A percentile compares a stretch with the other conserved stretches of the same genome.
These are phyloP conservation scores for Dichotomopilus funicola DNA, from an alignment of 2,329 filamentous ascomycete genomes.

Conservation along the genomic window DNA sequence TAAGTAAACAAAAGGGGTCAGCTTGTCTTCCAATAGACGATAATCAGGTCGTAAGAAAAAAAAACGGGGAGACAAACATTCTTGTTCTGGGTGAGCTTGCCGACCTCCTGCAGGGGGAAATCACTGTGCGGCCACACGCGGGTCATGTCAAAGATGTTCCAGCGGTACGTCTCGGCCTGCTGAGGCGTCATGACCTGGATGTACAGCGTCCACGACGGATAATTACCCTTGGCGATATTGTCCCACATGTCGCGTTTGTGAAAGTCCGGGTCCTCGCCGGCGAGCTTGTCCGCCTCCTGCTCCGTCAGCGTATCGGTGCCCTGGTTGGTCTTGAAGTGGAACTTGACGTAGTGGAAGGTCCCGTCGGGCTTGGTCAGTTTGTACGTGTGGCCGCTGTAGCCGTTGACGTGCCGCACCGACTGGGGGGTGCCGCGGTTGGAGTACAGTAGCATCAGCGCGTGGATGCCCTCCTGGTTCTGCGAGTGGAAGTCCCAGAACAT, in stretches of 20 bases:
- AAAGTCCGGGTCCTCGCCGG: constrained; percentile 45
- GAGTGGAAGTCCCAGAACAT: constrained; percentile 16
- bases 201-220: constrained; percentile 48
- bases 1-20: too few species aligned
- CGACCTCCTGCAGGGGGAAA: constrained; percentile 45
- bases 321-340: constrained; percentile 66
- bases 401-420: constrained; percentile 76
- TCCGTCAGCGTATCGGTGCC: constrained; percentile 60
- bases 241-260: constrained; percentile 50
- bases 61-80: constrained; percentile 26
- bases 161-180: constrained; percentile 45
- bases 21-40: too few species aligned
- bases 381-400: constrained; percentile 76
- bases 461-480: constrained; percentile 62
- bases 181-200: constrained; percentile 51
- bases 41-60: too few species aligned
- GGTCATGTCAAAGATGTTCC: constrained; percentile 48
- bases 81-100: constrained; percentile 45
- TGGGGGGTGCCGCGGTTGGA: constrained; percentile 65
- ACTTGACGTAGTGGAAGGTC: constrained; percentile 68
- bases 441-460: constrained; percentile 71
- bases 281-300: constrained; percentile 33
- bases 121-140: constrained; percentile 44
- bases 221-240: constrained; percentile 45
- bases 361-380: constrained; percentile 61